These are phyloP conservation scores for Hagleromyces aurorensis DNA, from an alignment of 805 yeast genomes.

Conservation along the genomic window DNA sequence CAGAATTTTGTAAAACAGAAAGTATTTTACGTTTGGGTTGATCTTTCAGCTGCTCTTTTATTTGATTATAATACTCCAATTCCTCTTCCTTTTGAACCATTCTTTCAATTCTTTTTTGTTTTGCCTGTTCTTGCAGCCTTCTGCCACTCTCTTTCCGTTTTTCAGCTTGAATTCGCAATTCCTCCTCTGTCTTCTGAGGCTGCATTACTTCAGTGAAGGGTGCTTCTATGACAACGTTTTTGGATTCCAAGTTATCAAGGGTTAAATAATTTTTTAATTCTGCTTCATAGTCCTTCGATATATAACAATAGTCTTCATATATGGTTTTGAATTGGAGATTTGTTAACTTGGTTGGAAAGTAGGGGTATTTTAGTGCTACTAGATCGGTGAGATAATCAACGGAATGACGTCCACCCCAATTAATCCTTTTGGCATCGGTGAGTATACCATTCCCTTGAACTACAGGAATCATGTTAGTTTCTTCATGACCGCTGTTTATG, in stretches of 20 bases:
- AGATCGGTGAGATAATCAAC: constrained; percentile 54
- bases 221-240: constrained; percentile 76
- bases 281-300: constrained; percentile 55
- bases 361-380: constrained; percentile 79
- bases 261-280: constrained; percentile 55
- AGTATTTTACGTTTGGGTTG: constrained; percentile 48
- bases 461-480: constrained; percentile 78
- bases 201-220: constrained; percentile 62
- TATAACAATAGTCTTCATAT: constrained; percentile 71
- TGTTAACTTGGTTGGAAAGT: constrained; percentile 70
- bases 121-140: constrained; percentile 88
- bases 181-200: constrained; percentile 77
- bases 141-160: constrained; percentile 79
- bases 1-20: constrained; percentile 56
- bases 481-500: constrained; percentile 73
- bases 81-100: constrained; percentile 75
- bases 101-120: constrained; percentile 72
- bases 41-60: constrained; percentile 44
- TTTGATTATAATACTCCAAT: constrained; percentile 54
- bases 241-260: constrained; percentile 52
- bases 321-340: constrained; percentile 56
- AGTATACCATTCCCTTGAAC: constrained; percentile 58
- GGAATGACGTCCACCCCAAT: constrained; percentile 85
- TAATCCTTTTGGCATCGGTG: constrained; percentile 67
- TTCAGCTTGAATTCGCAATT: constrained; percentile 65